These are phyloP conservation scores for Microsporum audouinii DNA, from an alignment of 2,329 filamentous ascomycete genomes.

Conservation along the genomic window DNA sequence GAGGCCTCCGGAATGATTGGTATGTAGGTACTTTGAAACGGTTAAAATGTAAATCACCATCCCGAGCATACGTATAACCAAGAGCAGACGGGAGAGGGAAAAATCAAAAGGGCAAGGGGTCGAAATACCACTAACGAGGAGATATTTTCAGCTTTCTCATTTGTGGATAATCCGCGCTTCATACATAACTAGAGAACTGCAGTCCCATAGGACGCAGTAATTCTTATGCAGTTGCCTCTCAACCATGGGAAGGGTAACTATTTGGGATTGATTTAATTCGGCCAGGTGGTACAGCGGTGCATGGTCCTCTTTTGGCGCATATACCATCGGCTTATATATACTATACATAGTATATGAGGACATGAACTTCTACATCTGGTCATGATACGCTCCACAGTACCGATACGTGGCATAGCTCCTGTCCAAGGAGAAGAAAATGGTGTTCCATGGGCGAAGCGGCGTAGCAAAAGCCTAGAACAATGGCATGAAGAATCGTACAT, in stretches of 20 bases:
- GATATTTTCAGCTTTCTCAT: neutral
- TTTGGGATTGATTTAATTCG: neutral
- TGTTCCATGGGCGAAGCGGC: neutral
- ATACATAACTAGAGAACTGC: neutral
- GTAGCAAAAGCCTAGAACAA: conserved; percentile 2
- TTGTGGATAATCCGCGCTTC: neutral
- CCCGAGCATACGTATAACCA: neutral
- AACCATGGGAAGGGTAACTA: neutral
- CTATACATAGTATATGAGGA: neutral
- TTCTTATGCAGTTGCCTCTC: neutral
- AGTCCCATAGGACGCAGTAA: neutral
- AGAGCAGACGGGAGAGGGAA: neutral
- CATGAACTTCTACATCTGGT: neutral
- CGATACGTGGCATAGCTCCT: neutral
- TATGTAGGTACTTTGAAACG: neutral
- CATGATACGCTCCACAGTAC: neutral
- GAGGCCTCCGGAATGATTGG: neutral
- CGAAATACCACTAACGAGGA: neutral
- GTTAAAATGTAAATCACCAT: neutral
- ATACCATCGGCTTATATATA: neutral
- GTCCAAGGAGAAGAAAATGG: neutral
- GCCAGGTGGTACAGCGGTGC: neutral
- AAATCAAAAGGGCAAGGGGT: neutral
- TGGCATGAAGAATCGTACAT: neutral
- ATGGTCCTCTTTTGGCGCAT: neutral